Evolutionary conservation across 2,329 filamentous ascomycete species (phyloP).

Genomic region (Dactylellina leptospora): DNA sequence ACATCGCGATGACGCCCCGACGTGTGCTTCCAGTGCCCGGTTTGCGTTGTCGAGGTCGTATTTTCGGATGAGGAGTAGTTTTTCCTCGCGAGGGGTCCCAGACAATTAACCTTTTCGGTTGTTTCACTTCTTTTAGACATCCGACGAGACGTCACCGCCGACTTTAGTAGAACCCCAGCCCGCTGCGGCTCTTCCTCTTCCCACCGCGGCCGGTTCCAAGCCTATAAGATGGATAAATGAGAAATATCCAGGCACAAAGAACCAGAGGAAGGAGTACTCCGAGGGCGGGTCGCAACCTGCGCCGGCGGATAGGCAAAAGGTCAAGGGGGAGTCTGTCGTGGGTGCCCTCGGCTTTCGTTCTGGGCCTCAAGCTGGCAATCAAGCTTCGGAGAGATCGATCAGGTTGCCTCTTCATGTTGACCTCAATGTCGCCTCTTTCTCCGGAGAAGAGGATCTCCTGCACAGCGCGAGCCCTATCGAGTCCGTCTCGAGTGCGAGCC

Average conservation of each 20-base stretch:
- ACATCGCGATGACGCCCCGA: too few species aligned
- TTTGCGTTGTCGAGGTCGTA: slow-evolving; percentile 47
- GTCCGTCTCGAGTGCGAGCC: slow-evolving; percentile 2
- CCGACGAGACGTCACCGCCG: background rate
- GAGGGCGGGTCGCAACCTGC: too few species aligned
- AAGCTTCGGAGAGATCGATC: too few species aligned
- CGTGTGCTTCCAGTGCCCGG: background rate
- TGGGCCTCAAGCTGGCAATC: too few species aligned
- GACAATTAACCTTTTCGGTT: slow-evolving; percentile 33
- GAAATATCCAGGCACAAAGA: too few species aligned
- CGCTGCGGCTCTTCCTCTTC: too few species aligned
- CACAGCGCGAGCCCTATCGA: slow-evolving; percentile 18
- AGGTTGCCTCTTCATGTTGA: background rate
- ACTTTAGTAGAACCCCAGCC: background rate
- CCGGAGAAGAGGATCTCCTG: slow-evolving; percentile 10
- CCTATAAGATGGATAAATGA: too few species aligned
- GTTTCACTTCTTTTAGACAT: slow-evolving; percentile 26
- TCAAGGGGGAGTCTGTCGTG: too few species aligned
- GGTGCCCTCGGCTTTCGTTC: too few species aligned
- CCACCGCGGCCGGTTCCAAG: too few species aligned
- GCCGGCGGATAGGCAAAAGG: too few species aligned
- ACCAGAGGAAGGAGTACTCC: too few species aligned
- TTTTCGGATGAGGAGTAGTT: slow-evolving; percentile 19
- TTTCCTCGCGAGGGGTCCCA: slow-evolving; percentile 15
- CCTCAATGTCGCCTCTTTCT: background rate